Evolutionary conservation across 2,329 filamentous ascomycete genomes (phyloP).

Genomic region (Coniochaeta pulveracea): DNA sequence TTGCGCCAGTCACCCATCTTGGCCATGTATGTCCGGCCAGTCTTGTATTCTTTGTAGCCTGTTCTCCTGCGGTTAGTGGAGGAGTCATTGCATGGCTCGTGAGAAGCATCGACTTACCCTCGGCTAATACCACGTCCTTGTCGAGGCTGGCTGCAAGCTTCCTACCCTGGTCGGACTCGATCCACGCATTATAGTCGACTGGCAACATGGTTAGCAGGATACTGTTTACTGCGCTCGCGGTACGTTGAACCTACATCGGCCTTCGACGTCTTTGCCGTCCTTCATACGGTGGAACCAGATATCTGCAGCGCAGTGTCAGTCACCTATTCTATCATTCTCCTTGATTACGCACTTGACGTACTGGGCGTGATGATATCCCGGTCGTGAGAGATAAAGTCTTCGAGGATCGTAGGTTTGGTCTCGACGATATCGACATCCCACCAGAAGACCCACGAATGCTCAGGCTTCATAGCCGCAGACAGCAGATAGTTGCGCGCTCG

Average conservation of each 20-base stretch:
- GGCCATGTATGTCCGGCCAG: constrained; percentile 81
- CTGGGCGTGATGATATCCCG: constrained; percentile 89
- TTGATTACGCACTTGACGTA: no score
- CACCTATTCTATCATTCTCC: no score
- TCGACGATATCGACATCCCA: constrained; percentile 94
- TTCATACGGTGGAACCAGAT: constrained; percentile 94
- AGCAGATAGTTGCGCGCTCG: constrained; percentile 87
- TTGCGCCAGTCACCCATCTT: constrained; percentile 84
- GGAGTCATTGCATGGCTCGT: no score
- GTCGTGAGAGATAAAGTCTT: constrained; percentile 93
- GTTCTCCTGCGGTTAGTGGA: no score
- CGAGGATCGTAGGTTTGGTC: constrained; percentile 74
- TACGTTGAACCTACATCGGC: constrained; percentile 58
- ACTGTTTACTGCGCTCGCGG: neutral
- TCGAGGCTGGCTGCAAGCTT: constrained; percentile 62
- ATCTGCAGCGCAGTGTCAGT: constrained; percentile 39
- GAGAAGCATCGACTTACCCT: no score
- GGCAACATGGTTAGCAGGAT: constrained; percentile 11
- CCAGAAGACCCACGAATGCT: constrained; percentile 99
- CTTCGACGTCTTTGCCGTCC: constrained; percentile 77
- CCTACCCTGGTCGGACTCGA: constrained; percentile 78
- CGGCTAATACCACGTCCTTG: constrained; percentile 75
- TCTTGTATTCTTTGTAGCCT: constrained; percentile 91
- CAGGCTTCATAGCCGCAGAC: constrained; percentile 70
- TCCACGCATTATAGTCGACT: constrained; percentile 99